Base-by-base conservation (phyloP, 805 yeast species). In the Candida montana region DNA sequence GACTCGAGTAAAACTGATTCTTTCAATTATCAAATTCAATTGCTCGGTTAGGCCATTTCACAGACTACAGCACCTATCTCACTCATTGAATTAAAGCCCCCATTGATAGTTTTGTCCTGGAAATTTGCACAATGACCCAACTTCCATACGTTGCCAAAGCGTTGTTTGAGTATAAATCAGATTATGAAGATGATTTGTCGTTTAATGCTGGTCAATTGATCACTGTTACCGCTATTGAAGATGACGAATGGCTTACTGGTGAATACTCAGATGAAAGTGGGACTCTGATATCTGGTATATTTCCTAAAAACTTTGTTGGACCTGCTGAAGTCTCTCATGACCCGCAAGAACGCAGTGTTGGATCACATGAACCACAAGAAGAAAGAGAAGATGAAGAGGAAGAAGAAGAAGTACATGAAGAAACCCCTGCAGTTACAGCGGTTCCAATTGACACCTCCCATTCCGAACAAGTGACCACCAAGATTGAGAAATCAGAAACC, bases 231-330 rank as follows among this genome's bases (percentile, higher is more conserved):
- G 78, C 76, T 30, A 70, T 86, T 40, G 96, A 88, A 51, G 97
- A 91, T 60, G 95, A 81, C 7, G 96, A 90, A 48, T 93, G 98
- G 98, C 83, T 77, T 57, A 68, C 74, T 31, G 99, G 99, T 3
- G 65, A 70, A 5, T 83, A 74, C 52, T 55, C 53, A 3, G 74
- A 66, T 45, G 29, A 44, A 1, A 32, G 41, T 16, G 86, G 86
- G 5, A 55, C 48, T 9, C 33, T 51, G 20, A 62, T 65, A 34
- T 62, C 74, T 17, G 99, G 99, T 7, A 81, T 90, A 67, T 93
- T 93, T 54, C 99, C 99, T 4, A 77, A 75, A 58, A 79, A 78
- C 55, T 91, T 87, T 65, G 98, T 91, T 5, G 77, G 46, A 15
- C 54, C 35, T 4, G 42, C 47, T n/a, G n/a, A n/a, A n/a, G n/a